Evolutionary conservation across 257 asterid species (phyloP).

Genomic region (Solanum bulbocastanum): DNA sequence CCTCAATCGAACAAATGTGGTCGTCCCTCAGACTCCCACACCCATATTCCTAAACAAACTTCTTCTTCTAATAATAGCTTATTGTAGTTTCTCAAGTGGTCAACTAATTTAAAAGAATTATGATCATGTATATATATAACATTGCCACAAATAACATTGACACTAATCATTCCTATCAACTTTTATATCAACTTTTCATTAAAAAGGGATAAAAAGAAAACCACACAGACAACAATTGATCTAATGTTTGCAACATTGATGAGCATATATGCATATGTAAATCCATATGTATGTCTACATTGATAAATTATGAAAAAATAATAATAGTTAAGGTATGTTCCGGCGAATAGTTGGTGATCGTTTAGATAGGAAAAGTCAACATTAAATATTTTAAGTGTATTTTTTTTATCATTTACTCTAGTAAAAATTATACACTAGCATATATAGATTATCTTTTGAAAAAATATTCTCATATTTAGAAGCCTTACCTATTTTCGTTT

Average conservation of each 20-base stretch:
- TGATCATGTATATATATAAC: background rate
- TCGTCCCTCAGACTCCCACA: no score
- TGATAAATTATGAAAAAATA: background rate
- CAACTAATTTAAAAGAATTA: background rate
- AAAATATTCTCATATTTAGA: no score
- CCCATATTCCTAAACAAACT: no score
- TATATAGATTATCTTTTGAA: no score
- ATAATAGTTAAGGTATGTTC: no score
- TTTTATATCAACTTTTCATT: background rate
- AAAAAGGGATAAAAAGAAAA: background rate
- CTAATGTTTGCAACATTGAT: background rate
- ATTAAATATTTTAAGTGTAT: no score
- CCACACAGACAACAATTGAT: no score
- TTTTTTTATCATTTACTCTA: no score
- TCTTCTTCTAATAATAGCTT: background rate
- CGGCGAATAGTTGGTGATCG: no score
- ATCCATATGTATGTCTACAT: background rate
- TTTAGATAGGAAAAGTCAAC: no score
- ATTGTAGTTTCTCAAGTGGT: background rate
- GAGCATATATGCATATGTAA: background rate
- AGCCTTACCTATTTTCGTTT: background rate
- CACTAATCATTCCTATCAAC: background rate
- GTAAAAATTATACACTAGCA: no score
- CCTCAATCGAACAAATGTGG: no score
- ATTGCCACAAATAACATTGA: background rate